Conservation (phyloP, 805 yeast genomes). For the Kuraishia borneana region DNA sequence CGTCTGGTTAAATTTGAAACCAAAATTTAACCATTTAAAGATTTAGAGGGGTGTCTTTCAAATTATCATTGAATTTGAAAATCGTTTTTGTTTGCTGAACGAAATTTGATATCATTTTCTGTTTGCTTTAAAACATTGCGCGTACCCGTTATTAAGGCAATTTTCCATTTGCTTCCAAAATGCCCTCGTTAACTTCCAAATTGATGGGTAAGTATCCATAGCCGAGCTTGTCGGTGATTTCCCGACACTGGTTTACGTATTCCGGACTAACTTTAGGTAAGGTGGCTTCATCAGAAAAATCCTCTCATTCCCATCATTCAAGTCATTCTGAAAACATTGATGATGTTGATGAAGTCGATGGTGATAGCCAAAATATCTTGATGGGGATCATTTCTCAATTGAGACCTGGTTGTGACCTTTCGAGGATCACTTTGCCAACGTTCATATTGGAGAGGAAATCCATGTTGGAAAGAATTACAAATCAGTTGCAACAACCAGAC, state of each 20-base stretch:
- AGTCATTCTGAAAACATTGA: conserved; percentile 26
- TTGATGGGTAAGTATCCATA: conserved; percentile 15
- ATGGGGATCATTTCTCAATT: conserved; percentile 83
- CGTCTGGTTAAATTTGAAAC: no score
- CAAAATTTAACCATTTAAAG: no score
- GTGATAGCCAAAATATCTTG: conserved; percentile 77
- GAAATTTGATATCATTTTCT: no score
- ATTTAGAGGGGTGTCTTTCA: no score
- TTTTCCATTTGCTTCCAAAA: conserved; percentile 1
- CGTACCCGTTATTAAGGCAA: background rate
- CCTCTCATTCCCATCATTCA: background rate
- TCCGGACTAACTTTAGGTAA: background rate
- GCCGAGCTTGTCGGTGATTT: no score
- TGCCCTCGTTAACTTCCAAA: conserved; percentile 16
- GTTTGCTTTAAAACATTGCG: no score
- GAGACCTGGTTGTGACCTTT: conserved; percentile 84
- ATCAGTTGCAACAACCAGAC: conserved; percentile 73
- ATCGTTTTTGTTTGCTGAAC: no score
- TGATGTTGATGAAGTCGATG: conserved; percentile 88
- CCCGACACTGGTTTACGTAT: no score
- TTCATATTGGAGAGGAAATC: conserved; percentile 91
- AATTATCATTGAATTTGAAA: no score
- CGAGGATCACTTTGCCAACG: conserved; percentile 89
- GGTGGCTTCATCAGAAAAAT: background rate
- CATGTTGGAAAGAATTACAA: conserved; percentile 92